phyloP scores from a whole-genome alignment of 176 grass and related monocot genomes.

The Areca catechu region DNA sequence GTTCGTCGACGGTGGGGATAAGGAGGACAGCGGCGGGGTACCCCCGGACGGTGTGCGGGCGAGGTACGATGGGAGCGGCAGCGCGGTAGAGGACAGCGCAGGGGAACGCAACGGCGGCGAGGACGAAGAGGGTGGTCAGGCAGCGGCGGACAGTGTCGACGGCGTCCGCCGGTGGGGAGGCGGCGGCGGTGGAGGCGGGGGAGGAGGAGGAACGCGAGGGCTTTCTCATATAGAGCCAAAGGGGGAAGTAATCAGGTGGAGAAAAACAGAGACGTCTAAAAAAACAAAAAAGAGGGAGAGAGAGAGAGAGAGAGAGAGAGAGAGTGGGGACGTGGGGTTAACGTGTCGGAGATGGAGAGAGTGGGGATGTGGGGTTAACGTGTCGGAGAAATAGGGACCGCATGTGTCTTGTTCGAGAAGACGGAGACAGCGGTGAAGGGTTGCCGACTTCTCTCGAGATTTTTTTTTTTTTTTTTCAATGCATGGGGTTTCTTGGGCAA shows the following conservation, averaged over 20 bases:
- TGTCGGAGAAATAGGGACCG: no score
- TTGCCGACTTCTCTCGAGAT: no score
- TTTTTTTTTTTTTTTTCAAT: no score
- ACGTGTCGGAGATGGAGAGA: no score
- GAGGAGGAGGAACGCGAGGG: not conserved
- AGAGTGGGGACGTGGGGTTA: no score
- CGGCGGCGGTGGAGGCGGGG: not conserved
- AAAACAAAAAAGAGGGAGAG: no score
- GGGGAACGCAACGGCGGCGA: constrained; percentile 27
- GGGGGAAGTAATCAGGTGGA: not conserved
- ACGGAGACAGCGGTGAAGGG: no score
- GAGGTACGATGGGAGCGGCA: not conserved
- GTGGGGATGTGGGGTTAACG: no score
- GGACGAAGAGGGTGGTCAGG: constrained; percentile 21
- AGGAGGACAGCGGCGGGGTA: not conserved
- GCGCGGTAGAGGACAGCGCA: constrained; percentile 38
- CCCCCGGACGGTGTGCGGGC: not conserved
- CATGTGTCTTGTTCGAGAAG: no score
- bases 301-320: no score
- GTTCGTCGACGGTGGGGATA: constrained; percentile 7
- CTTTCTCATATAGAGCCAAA: not conserved
- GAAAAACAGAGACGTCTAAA: no score
- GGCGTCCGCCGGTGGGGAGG: not conserved
- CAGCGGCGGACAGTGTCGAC: constrained; percentile 2
- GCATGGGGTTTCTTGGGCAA: no score